phyloP scores from a whole-genome alignment of 2,329 filamentous ascomycete species.

The Parafenestella ontariensis region DNA sequence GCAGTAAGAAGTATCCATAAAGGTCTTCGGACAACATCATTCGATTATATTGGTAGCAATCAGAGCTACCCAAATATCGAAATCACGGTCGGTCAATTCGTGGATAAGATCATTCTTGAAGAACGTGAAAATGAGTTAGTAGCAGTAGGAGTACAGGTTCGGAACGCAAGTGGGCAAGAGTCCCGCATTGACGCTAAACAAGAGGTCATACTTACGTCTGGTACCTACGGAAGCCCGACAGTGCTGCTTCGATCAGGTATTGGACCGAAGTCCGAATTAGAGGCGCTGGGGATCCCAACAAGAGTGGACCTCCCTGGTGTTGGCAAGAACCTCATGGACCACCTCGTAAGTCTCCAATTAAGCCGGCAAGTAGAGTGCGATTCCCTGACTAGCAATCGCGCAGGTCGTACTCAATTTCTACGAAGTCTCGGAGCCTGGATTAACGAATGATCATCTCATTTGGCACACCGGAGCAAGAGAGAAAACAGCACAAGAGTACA shows the following conservation, averaged over 20 bases:
- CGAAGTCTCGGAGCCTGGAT: conserved; percentile 61
- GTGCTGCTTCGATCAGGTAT: conserved; percentile 60
- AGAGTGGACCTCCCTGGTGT: conserved; percentile 64
- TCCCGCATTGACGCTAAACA: conserved; percentile 32
- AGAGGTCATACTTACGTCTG: conserved; percentile 26
- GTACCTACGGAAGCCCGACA: conserved; percentile 24
- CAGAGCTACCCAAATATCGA: neutral
- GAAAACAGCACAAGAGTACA: conserved; percentile 61
- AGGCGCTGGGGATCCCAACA: conserved; percentile 57
- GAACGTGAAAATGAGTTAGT: conserved; percentile 47
- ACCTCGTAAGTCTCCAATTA: conserved; percentile 54
- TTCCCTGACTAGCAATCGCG: conserved; percentile 38
- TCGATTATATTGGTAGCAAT: conserved; percentile 34
- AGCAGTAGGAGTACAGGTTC: conserved; percentile 53
- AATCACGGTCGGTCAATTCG: conserved; percentile 12
- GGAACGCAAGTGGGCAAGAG: conserved; percentile 47
- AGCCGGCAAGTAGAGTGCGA: conserved; percentile 3
- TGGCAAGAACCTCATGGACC: conserved; percentile 68
- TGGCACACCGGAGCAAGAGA: conserved; percentile 60
- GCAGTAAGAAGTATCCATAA: conserved; percentile 9
- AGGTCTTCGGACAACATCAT: conserved; percentile 11
- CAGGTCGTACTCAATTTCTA: conserved; percentile 61
- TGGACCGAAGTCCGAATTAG: conserved; percentile 60
- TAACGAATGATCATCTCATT: conserved; percentile 60
- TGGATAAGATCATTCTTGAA: conserved; percentile 54